Evolutionary conservation across 805 yeast genomes (phyloP).

Genomic region (Ogataea parapolymorpha): DNA sequence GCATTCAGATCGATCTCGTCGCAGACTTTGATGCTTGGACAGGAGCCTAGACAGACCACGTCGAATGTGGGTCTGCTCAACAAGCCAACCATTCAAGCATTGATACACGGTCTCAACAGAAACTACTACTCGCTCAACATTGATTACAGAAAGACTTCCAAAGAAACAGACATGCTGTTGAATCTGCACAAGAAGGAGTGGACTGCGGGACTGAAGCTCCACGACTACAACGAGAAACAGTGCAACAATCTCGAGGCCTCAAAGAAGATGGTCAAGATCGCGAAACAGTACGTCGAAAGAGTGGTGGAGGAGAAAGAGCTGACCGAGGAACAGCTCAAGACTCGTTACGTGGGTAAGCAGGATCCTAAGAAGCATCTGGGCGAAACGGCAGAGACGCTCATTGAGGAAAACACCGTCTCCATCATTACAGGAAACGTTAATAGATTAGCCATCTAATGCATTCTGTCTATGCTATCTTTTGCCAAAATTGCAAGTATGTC

Average conservation of each 20-base stretch:
- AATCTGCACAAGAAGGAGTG: conserved; percentile 93
- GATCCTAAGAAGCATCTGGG: conserved; percentile 97
- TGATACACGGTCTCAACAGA: conserved; percentile 95
- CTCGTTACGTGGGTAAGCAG: conserved; percentile 96
- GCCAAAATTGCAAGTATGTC: conserved; percentile 69
- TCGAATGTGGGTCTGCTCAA: conserved; percentile 93
- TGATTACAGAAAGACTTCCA: conserved; percentile 87
- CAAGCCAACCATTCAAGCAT: conserved; percentile 94
- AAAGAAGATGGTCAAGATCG: conserved; percentile 80
- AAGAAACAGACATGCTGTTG: conserved; percentile 90
- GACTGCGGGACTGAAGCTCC: conserved; percentile 85
- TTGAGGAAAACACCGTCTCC: conserved; percentile 88
- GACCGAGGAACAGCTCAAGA: conserved; percentile 82
- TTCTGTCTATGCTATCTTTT: conserved; percentile 22
- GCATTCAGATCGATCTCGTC: conserved; percentile 95
- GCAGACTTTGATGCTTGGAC: conserved; percentile 86
- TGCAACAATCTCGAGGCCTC: conserved; percentile 69
- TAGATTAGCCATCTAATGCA: conserved; percentile 77
- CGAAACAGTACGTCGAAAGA: conserved; percentile 83
- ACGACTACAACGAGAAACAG: conserved; percentile 76
- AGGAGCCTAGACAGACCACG: conserved; percentile 97
- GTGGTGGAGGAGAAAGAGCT: conserved; percentile 90
- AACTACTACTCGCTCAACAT: conserved; percentile 94
- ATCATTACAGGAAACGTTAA: conserved; percentile 87
- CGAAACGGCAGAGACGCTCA: conserved; percentile 78